Evolutionary conservation across 78 protist species (phyloP).

Genomic region (Chrysochromulina tobinii): DNA sequence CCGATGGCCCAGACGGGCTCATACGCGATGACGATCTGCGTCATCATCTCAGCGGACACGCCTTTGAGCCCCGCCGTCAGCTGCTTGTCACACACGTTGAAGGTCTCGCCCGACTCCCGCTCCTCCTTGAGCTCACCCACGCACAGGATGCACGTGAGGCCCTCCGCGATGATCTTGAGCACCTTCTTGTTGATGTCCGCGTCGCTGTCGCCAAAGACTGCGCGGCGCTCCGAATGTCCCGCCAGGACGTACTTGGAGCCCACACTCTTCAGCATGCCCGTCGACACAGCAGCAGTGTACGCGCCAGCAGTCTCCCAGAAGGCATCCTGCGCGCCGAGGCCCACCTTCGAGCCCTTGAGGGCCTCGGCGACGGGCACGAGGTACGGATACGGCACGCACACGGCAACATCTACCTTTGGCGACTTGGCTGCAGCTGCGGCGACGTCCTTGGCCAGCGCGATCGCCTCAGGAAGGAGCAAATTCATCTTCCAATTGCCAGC

Average conservation of each 20-base stretch:
- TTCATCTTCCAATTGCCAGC: conserved; percentile 46
- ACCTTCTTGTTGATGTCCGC: conserved; percentile 75
- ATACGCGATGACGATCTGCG: conserved; percentile 55
- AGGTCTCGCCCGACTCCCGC: conserved; percentile 80
- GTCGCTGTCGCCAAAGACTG: conserved; percentile 82
- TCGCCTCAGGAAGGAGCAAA: conserved; percentile 21
- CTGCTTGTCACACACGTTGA: not conserved
- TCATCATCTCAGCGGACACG: not conserved
- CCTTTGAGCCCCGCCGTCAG: conserved; percentile 23
- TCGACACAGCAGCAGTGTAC: conserved; percentile 31
- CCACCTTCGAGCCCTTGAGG: conserved; percentile 12
- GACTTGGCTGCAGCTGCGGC: not conserved
- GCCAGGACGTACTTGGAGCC: conserved; percentile 83
- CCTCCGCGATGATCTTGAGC: conserved; percentile 52
- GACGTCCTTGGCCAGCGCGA: conserved; percentile 15
- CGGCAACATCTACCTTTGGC: not conserved
- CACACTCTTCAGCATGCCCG: not conserved
- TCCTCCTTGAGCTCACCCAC: conserved; percentile 94
- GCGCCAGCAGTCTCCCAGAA: conserved; percentile 32
- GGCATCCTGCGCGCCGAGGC: conserved; percentile 43
- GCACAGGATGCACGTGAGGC: conserved; percentile 89
- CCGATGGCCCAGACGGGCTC: conserved; percentile 99
- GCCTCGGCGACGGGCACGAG: conserved; percentile 16
- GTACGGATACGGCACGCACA: conserved; percentile 27
- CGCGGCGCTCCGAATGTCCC: conserved; percentile 98